These are phyloP conservation scores for Ocimum tenuiflorum DNA, from an alignment of 257 asterid species.

Conservation along the genomic window DNA sequence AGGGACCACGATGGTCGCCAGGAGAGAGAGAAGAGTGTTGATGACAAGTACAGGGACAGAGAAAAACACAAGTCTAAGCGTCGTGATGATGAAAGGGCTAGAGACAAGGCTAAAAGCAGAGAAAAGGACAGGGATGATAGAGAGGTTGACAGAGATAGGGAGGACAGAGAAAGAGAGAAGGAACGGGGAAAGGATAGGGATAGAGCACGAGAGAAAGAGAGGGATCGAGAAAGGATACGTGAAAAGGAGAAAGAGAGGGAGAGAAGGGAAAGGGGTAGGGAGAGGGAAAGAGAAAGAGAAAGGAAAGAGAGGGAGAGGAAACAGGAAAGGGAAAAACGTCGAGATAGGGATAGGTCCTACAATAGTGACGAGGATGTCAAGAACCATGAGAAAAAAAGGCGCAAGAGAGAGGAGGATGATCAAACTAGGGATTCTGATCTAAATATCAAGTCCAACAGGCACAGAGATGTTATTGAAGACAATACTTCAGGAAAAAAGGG, in stretches of 20 bases:
- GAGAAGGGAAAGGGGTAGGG: slow-evolving; percentile 24
- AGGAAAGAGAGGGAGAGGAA: slow-evolving; percentile 39
- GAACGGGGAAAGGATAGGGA: slow-evolving; percentile 20
- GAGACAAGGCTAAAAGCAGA: slow-evolving; percentile 27
- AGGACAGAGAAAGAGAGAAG: slow-evolving; percentile 25
- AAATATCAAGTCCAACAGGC: slow-evolving; percentile 31
- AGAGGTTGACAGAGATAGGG: slow-evolving; percentile 25
- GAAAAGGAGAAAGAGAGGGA: slow-evolving; percentile 12
- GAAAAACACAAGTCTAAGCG: slow-evolving; percentile 30
- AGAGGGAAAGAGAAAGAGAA: slow-evolving; percentile 33
- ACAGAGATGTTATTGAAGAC: slow-evolving; percentile 43
- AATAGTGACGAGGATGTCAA: slow-evolving; percentile 55
- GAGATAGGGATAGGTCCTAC: slow-evolving; percentile 33
- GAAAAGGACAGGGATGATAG: slow-evolving; percentile 30
- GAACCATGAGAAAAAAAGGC: slow-evolving; percentile 59
- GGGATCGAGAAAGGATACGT: slow-evolving; percentile 25
- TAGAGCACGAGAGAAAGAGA: slow-evolving; percentile 21
- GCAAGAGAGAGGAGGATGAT: slow-evolving; percentile 54
- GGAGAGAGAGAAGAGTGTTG: slow-evolving; percentile 37
- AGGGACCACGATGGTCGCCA: slow-evolving; percentile 29
- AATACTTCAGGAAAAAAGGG: slow-evolving; percentile 35
- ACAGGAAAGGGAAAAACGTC: slow-evolving; percentile 41
- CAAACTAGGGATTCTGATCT: slow-evolving; percentile 40
- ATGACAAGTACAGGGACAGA: slow-evolving; percentile 34
- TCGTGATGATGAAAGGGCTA: slow-evolving; percentile 32